Evolutionary conservation across 2,329 filamentous ascomycete genomes (phyloP).

Genomic region (Paracorniculantispora psalliotae): DNA sequence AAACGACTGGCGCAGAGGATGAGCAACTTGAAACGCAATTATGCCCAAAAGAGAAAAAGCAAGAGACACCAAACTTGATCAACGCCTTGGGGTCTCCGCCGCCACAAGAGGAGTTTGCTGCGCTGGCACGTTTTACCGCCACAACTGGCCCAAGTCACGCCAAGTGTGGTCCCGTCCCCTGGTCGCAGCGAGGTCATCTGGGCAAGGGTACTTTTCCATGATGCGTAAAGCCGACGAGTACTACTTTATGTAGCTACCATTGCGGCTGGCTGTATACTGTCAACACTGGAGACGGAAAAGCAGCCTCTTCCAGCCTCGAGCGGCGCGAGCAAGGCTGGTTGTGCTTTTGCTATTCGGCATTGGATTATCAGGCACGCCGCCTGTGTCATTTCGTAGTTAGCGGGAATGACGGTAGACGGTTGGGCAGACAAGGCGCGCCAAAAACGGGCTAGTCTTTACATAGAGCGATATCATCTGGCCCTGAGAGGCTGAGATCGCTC

Average conservation of each 20-base stretch:
- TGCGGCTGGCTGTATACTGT: no score
- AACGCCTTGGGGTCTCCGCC: neutral
- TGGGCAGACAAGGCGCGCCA: no score
- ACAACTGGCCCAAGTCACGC: neutral
- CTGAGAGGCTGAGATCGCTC: neutral
- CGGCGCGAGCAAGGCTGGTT: no score
- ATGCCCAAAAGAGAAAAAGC: neutral
- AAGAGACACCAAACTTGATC: neutral
- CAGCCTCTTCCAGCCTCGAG: no score
- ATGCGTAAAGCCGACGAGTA: no score
- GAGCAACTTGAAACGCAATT: neutral
- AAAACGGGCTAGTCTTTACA: neutral
- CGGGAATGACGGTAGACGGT: no score
- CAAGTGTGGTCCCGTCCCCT: neutral
- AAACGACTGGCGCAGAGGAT: neutral
- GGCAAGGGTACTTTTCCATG: neutral
- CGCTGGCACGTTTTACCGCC: slow-evolving; percentile 7
- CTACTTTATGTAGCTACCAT: no score
- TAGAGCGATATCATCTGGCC: neutral
- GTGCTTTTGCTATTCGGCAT: no score
- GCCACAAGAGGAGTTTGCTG: neutral
- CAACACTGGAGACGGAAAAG: no score
- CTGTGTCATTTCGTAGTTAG: no score
- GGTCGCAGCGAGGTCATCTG: neutral
- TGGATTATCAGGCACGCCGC: no score